phyloP scores from a whole-genome alignment of 129 eudicot species.

The Chrysanthemum lavandulifolium region DNA sequence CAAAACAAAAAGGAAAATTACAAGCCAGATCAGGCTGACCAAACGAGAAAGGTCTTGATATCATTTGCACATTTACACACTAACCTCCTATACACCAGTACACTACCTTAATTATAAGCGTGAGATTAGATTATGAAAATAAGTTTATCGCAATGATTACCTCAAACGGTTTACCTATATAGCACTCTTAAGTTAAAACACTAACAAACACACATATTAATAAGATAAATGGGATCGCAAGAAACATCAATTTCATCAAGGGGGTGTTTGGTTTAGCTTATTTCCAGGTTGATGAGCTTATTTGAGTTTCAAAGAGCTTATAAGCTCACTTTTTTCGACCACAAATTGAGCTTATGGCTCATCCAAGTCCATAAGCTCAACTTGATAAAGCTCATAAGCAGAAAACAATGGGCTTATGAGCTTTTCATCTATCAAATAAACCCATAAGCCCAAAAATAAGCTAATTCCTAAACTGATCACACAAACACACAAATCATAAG shows the following conservation, averaged over 20 bases:
- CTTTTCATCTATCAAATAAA: no score
- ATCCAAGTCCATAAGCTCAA: no score
- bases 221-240: conserved; percentile 15
- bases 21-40: conserved; percentile 14
- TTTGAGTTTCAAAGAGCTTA: no score
- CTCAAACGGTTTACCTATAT: not conserved
- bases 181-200: conserved; percentile 4
- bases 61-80: conserved; percentile 8
- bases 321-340: no score
- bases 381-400: no score
- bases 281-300: no score
- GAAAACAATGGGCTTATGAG: no score
- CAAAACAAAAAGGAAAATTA: not conserved
- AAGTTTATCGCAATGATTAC: not conserved
- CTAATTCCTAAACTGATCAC: conserved; percentile 14
- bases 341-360: no score
- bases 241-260: conserved; percentile 18
- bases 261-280: no score
- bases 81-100: conserved; percentile 1
- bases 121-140: not conserved
- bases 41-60: not conserved
- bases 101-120: not conserved
- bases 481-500: conserved; percentile 11
- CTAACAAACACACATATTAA: not conserved
- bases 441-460: no score